Conservation (phyloP, 768 basidiomycete species). For the Macrolepiota fuliginosa region DNA sequence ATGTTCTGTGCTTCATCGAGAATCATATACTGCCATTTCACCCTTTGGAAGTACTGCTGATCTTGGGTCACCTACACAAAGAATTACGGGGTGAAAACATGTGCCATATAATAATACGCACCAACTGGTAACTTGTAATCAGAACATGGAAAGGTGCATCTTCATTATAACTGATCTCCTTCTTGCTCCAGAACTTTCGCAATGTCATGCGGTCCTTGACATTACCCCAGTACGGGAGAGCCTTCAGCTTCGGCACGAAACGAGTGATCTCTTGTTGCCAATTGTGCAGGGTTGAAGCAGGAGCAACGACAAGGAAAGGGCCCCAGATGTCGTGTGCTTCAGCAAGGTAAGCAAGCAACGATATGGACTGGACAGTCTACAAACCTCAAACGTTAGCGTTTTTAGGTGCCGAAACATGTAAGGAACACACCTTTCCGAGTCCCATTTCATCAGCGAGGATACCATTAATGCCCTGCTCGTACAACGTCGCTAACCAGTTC, state of each 20-base stretch:
- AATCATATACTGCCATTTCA: conserved; percentile 99
- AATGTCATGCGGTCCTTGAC: conserved; percentile 93
- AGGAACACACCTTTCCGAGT: conserved; percentile 66
- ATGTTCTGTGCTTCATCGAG: conserved; percentile 99
- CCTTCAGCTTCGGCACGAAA: conserved; percentile 92
- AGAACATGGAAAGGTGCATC: conserved; percentile 96
- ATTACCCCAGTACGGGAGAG: conserved; percentile 97
- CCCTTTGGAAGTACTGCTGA: conserved; percentile 95
- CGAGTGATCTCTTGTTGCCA: conserved; percentile 99
- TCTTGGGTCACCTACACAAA: conserved; percentile 80
- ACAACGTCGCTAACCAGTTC: conserved; percentile 96
- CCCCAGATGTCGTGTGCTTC: conserved; percentile 99
- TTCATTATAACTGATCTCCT: conserved; percentile 92
- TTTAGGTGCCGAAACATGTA: not conserved
- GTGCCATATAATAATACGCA: conserved; percentile 33
- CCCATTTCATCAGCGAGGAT: conserved; percentile 99
- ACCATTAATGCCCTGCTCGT: conserved; percentile 99
- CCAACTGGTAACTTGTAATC: conserved; percentile 96
- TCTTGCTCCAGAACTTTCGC: conserved; percentile 97
- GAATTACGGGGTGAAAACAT: not conserved
- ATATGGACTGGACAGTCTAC: conserved; percentile 97
- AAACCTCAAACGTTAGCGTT: conserved; percentile 1
- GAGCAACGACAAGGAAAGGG: conserved; percentile 96
- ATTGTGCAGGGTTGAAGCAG: conserved; percentile 95
- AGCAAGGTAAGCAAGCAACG: conserved; percentile 91